Evolutionary conservation across 2,329 filamentous ascomycete genomes (phyloP).

Genomic region (Penicillium sp.): DNA sequence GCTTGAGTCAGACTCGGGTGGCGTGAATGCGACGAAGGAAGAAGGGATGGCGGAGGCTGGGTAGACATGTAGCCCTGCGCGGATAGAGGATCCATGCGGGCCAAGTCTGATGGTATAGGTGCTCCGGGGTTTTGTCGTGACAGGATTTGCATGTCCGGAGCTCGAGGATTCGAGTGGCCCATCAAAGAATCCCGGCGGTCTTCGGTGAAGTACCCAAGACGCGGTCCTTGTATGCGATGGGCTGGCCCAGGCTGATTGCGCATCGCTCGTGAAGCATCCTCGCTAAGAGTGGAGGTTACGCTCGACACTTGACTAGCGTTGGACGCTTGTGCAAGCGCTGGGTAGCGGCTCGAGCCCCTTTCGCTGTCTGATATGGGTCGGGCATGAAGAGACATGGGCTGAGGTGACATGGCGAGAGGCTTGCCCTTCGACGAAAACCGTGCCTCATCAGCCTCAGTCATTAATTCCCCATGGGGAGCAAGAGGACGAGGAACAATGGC

Average conservation of each 20-base stretch:
- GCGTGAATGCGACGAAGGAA: constrained; percentile 35
- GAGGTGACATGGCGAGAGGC: constrained; percentile 30
- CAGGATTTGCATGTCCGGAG: constrained; percentile 31
- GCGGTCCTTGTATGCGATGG: constrained; percentile 41
- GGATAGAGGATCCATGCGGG: constrained; percentile 35
- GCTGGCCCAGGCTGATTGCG: constrained; percentile 31
- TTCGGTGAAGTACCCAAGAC: constrained; percentile 45
- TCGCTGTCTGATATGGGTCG: constrained; percentile 37
- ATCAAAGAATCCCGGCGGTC: constrained; percentile 36
- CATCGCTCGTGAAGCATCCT: constrained; percentile 35
- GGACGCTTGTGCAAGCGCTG: constrained; percentile 41
- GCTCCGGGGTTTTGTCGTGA: constrained; percentile 29
- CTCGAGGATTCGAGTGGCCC: constrained; percentile 23
- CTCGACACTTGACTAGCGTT: constrained; percentile 26
- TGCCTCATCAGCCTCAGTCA: constrained; percentile 32
- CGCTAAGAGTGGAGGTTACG: constrained; percentile 26
- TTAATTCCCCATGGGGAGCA: constrained; percentile 42
- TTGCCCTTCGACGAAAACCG: constrained; percentile 33
- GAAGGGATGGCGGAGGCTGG: constrained; percentile 27
- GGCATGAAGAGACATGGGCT: constrained; percentile 31
- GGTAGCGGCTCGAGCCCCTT: constrained; percentile 34
- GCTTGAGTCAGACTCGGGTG: constrained; percentile 35
- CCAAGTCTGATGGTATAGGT: constrained; percentile 28
- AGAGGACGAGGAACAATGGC: constrained; percentile 41
- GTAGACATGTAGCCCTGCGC: constrained; percentile 30